Percentiles rank a stretch among this genome's conserved stretches.
phyloP scores from a whole-genome alignment of 176 grass and related monocot genomes.

The Chloris gayana region DNA sequence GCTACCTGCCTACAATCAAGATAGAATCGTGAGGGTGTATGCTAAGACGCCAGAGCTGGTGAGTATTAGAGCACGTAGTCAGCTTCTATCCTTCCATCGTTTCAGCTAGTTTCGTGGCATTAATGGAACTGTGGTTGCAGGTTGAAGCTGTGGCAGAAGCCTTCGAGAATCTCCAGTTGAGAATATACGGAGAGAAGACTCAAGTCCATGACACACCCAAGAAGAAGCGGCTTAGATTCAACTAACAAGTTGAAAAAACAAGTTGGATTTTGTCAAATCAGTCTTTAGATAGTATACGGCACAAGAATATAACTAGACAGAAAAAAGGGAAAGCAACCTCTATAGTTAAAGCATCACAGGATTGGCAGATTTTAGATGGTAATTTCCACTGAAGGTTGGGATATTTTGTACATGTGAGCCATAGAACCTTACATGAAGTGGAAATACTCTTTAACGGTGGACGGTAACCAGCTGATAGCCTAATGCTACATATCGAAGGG shows the following conservation, averaged over 20 bases:
- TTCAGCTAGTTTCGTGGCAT: background rate
- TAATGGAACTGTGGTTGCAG: conserved; percentile 39
- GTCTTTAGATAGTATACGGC: conserved; percentile 24
- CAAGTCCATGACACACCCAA: conserved; percentile 90
- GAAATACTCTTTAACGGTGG: background rate
- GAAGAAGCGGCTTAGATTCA: conserved; percentile 56
- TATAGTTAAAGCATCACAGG: background rate
- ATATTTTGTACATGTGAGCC: conserved; percentile 32
- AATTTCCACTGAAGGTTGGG: conserved; percentile 6
- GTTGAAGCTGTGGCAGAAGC: conserved; percentile 80
- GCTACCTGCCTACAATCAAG: conserved; percentile 65
- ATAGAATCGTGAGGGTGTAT: conserved; percentile 87
- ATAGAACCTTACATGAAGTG: background rate
- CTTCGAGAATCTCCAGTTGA: conserved; percentile 88
- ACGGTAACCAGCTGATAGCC: too few species aligned
- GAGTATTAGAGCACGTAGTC: conserved; percentile 18
- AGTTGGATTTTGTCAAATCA: background rate
- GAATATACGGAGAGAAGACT: conserved; percentile 78
- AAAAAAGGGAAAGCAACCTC: background rate
- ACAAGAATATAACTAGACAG: conserved; percentile 28
- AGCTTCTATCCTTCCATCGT: background rate
- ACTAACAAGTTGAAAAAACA: conserved; percentile 6
- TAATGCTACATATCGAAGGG: too few species aligned
- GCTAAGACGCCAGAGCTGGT: conserved; percentile 88
- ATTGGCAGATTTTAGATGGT: conserved; percentile 23